Evolutionary conservation across 2,329 filamentous ascomycete species (phyloP).

Genomic region (Epichloe glyceriae): DNA sequence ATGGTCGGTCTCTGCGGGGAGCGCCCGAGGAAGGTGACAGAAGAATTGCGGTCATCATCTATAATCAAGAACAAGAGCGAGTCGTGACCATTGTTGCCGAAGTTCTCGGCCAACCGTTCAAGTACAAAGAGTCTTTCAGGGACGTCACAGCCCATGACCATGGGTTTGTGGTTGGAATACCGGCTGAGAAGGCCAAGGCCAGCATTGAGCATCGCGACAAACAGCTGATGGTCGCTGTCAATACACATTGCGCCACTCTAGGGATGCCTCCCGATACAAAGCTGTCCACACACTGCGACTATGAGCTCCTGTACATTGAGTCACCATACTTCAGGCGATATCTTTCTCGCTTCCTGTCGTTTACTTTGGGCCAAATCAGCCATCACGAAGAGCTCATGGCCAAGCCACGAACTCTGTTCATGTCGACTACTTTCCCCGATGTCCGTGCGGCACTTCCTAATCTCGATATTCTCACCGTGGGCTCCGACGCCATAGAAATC

Average conservation of each 20-base stretch:
- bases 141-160: constrained; percentile 40
- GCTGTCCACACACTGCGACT: constrained; percentile 60
- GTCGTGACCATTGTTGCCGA: constrained; percentile 68
- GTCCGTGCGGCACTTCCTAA: constrained; percentile 73
- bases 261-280: constrained; percentile 54
- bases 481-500: constrained; percentile 74
- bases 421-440: constrained; percentile 81
- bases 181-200: constrained; percentile 39
- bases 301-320: constrained; percentile 74
- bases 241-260: constrained; percentile 62
- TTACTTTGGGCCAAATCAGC: constrained; percentile 66
- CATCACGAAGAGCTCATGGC: constrained; percentile 66
- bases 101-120: constrained; percentile 62
- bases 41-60: constrained; percentile 53
- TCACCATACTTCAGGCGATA: constrained; percentile 61
- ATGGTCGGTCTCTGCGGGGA: constrained; percentile 30
- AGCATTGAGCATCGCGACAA: constrained; percentile 47
- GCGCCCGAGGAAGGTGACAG: constrained; percentile 39
- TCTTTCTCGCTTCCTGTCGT: constrained; percentile 64
- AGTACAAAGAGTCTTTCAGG: constrained; percentile 41
- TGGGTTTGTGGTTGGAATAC: constrained; percentile 56
- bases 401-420: constrained; percentile 69
- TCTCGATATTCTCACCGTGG: constrained; percentile 75
- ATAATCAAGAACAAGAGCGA: constrained; percentile 56
- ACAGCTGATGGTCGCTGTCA: constrained; percentile 52